Base-by-base conservation (phyloP, 441 rosid genomes). In the Hypseocharis bilobata region DNA sequence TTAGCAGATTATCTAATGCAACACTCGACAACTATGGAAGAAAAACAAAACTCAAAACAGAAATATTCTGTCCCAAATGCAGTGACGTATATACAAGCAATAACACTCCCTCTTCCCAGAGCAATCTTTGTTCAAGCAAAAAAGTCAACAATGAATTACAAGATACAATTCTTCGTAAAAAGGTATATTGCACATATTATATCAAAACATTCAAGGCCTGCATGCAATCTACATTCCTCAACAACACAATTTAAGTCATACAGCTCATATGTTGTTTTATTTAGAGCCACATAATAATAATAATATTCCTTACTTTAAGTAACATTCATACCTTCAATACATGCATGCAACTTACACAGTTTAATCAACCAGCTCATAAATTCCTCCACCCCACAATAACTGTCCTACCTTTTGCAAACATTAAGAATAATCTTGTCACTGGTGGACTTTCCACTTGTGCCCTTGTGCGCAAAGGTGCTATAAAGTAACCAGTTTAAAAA, bases 321-420 rank as follows among this genome's bases (percentile, higher is more conserved):
- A 32, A 72, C 22, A 58, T 58, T 67, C 64, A 60, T 65, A 85
- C 13, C 40, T 34, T 34, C 40, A 6, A 34, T 13, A 34, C 13
- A 34, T 34, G 40, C 6, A 34, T n/a, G 10, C 13, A n/a, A n/a
- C 49, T 14, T 42, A 42, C 49, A n/a, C 5, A 42, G 49, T 42
- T 42, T 13, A 42, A 13, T 19, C 49, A 42, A 44, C 19, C 49
- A 42, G 49, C 49, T 42, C 49, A 42, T 42, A 2, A 42, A 1
- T n/a, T n/a, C n/a, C n/a, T n/a, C n/a, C n/a, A n/a, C n/a, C n/a
- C n/a, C n/a, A n/a, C n/a, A n/a, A n/a, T n/a, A n/a, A n/a, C n/a
- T n/a, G n/a, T n/a, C n/a, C n/a, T n/a, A n/a, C n/a, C n/a, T n/a
- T n/a, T n/a, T n/a, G n/a, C n/a, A n/a, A n/a, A n/a, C n/a, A n/a